Evolutionary conservation across 208 protist genomes (phyloP).

Genomic region (Leptomonas seymouri): DNA sequence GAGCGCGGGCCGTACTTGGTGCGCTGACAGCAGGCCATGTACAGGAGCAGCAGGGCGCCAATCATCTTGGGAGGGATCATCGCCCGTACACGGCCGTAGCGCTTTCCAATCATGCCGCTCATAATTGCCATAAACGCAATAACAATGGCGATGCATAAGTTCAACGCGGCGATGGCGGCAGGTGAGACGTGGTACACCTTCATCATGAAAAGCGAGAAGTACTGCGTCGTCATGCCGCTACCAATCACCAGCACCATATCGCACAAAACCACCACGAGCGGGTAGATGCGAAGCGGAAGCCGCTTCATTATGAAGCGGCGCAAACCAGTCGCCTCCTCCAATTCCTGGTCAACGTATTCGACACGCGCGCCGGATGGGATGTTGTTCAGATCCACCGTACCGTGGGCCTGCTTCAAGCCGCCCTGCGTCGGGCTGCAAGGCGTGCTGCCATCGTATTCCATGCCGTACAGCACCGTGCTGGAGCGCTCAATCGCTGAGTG

Average conservation of each 20-base stretch:
- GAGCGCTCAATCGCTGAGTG: not conserved
- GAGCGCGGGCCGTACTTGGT: slow-evolving; percentile 34
- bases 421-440: not conserved
- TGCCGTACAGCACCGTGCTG: slow-evolving; percentile 9
- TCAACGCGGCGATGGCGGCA: slow-evolving; percentile 43
- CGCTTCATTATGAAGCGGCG: slow-evolving; percentile 40
- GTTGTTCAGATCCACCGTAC: slow-evolving; percentile 23
- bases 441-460: slow-evolving; percentile 19
- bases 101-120: slow-evolving; percentile 39
- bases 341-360: slow-evolving; percentile 49
- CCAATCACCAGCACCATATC: slow-evolving; percentile 57
- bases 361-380: slow-evolving; percentile 21
- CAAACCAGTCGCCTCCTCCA: slow-evolving; percentile 38
- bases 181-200: slow-evolving; percentile 48
- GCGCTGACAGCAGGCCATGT: slow-evolving; percentile 54
- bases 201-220: slow-evolving; percentile 84
- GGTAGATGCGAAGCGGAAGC: slow-evolving; percentile 58
- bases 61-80: slow-evolving; percentile 52
- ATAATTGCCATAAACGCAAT: slow-evolving; percentile 59
- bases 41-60: slow-evolving; percentile 56
- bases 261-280: slow-evolving; percentile 40
- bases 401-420: not conserved
- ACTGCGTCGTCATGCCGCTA: slow-evolving; percentile 79
- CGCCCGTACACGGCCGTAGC: slow-evolving; percentile 55
- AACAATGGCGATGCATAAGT: slow-evolving; percentile 45